These are phyloP conservation scores for Magnusiomyces ingens DNA, from an alignment of 1,139 yeast genomes.

Conservation along the genomic window DNA sequence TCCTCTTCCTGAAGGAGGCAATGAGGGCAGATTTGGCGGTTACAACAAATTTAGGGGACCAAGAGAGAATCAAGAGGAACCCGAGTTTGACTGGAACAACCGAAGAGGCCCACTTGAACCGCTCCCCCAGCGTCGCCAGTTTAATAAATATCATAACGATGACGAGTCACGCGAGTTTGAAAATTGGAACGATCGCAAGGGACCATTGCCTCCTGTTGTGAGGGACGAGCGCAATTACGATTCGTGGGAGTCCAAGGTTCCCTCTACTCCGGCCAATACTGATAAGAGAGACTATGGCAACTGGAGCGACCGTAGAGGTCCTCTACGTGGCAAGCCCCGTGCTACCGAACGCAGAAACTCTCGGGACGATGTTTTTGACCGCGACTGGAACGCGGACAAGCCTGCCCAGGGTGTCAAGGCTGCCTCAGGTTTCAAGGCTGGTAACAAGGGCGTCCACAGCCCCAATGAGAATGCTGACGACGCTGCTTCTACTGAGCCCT, in stretches of 20 bases:
- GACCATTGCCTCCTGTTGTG: slow-evolving; percentile 31
- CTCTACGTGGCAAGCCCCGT: neutral
- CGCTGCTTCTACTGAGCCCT: slow-evolving; percentile 6
- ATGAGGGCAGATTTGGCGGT: slow-evolving; percentile 11
- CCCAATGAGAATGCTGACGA: slow-evolving; percentile 3
- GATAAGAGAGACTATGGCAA: slow-evolving; percentile 6
- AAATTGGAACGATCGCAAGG: slow-evolving; percentile 28
- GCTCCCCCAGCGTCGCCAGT: neutral
- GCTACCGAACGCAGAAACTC: slow-evolving; percentile 1
- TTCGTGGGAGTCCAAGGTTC: slow-evolving; percentile 25
- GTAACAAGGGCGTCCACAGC: slow-evolving; percentile 7
- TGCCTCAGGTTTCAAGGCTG: neutral
- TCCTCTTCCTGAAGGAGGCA: slow-evolving; percentile 25
- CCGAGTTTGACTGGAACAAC: slow-evolving; percentile 6
- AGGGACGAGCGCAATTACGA: slow-evolving; percentile 32
- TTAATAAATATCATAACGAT: slow-evolving; percentile 3
- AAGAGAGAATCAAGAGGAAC: neutral
- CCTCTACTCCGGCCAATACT: neutral
- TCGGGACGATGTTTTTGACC: neutral
- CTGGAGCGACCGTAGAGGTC: slow-evolving; percentile 6
- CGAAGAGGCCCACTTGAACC: slow-evolving; percentile 5
- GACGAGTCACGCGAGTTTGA: slow-evolving; percentile 27
- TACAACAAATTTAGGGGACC: neutral
- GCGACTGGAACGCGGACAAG: slow-evolving; percentile 8
- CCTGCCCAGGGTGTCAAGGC: neutral